These are phyloP conservation scores for Euphorbia tirucalli DNA, from an alignment of 345 rosid species.

Conservation along the genomic window DNA sequence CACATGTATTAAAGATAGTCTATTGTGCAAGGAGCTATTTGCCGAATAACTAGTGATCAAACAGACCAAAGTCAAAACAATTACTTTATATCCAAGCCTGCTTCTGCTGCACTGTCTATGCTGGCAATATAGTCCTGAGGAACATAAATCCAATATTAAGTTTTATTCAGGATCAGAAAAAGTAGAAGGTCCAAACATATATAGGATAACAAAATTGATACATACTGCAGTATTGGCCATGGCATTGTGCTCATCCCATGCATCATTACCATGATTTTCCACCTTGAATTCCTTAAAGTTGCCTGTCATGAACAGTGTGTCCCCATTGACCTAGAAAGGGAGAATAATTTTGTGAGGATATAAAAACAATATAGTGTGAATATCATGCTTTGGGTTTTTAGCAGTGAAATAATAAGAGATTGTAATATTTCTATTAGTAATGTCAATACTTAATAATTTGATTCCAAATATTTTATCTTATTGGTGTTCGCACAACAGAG, in stretches of 20 bases:
- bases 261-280: constrained; percentile 55
- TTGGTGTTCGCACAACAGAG: not conserved
- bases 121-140: constrained; percentile 89
- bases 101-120: constrained; percentile 58
- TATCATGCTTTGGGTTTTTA: not conserved
- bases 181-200: constrained; percentile 3
- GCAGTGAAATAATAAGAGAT: not conserved
- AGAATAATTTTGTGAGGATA: not conserved
- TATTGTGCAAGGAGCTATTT: not conserved
- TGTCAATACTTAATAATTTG: not conserved
- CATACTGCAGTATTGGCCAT: constrained; percentile 83
- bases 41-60: constrained; percentile 9
- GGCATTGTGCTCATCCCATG: constrained; percentile 86
- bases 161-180: constrained; percentile 1
- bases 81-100: constrained; percentile 71
- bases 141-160: constrained; percentile 22
- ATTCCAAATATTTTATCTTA: not conserved
- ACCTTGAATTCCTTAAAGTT: constrained; percentile 85
- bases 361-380: not conserved
- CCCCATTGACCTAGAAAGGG: constrained; percentile 84
- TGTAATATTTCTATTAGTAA: not conserved
- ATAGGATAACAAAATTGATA: constrained; percentile 10
- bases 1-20: not conserved
- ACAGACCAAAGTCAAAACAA: constrained; percentile 20
- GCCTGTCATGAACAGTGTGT: constrained; percentile 81